Conservation (phyloP, 1,284 basidiomycete genomes). For the Polyporus tsugae region DNA sequence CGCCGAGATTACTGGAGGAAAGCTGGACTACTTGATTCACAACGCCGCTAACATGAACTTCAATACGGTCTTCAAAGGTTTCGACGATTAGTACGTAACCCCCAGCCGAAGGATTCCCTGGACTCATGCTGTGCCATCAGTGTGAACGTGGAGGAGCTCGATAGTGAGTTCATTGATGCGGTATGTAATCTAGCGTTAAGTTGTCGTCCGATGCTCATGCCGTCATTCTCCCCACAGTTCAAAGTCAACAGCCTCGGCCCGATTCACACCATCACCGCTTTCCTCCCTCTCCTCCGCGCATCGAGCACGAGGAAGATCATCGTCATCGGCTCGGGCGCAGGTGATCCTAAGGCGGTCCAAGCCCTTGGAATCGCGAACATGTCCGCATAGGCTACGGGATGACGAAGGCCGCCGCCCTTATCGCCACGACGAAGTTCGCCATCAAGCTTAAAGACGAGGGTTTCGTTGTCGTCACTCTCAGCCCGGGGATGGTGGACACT, state of each 20-base stretch:
- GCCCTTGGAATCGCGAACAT: conserved; percentile 18
- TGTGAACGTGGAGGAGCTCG: conserved; percentile 29
- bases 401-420: conserved; percentile 49
- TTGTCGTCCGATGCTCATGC: background rate
- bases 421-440: conserved; percentile 51
- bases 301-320: conserved; percentile 49
- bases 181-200: background rate
- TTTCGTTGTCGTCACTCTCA: conserved; percentile 46
- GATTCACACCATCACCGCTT: conserved; percentile 48
- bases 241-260: conserved; percentile 49
- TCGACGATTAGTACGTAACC: conserved; percentile 21
- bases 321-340: conserved; percentile 43
- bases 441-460: conserved; percentile 45
- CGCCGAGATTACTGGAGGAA: conserved; percentile 14
- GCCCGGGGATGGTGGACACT: conserved; percentile 49
- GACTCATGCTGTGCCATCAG: background rate
- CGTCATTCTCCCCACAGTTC: conserved; percentile 31
- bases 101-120: background rate
- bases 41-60: conserved; percentile 18
- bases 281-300: conserved; percentile 47
- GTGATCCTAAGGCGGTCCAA: conserved; percentile 40
- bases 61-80: conserved; percentile 5
- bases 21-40: conserved; percentile 24
- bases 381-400: conserved; percentile 45
- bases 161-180: conserved; percentile 33